Conservation (phyloP, 2,329 filamentous ascomycete species). For the Aspergillus felis region DNA sequence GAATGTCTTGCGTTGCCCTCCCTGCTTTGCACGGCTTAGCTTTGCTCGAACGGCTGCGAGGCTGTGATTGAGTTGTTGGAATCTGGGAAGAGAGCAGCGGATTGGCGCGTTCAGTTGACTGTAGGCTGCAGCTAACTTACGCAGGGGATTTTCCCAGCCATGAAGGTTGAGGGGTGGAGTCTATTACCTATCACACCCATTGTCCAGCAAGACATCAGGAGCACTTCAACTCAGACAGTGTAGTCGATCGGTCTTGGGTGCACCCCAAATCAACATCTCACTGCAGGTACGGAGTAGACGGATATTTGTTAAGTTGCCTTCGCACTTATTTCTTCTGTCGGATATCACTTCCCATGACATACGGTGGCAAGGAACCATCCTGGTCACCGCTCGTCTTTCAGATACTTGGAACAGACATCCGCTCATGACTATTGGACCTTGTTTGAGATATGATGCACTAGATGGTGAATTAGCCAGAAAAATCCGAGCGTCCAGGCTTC, state of each 20-base stretch:
- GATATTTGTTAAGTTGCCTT: background rate
- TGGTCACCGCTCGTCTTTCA: background rate
- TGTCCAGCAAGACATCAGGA: background rate
- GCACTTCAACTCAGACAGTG: no score
- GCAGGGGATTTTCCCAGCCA: background rate
- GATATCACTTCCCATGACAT: background rate
- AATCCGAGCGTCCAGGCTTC: background rate
- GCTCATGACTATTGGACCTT: background rate
- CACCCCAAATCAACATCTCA: no score
- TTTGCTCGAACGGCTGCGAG: background rate
- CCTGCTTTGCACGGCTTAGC: background rate
- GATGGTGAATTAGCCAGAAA: background rate
- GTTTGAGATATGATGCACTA: background rate
- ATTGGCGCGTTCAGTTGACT: background rate
- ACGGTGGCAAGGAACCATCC: background rate
- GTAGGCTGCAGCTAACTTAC: background rate
- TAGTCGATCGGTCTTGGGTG: no score
- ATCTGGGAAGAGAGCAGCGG: background rate
- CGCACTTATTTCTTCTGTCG: background rate
- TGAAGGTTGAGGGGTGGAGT: background rate
- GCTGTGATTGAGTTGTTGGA: background rate
- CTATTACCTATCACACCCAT: background rate
- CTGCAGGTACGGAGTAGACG: background rate
- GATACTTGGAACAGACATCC: background rate
- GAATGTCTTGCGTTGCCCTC: background rate